Conservation (phyloP, 148 eudicot species). For the Vaccinium vitisidaea region DNA sequence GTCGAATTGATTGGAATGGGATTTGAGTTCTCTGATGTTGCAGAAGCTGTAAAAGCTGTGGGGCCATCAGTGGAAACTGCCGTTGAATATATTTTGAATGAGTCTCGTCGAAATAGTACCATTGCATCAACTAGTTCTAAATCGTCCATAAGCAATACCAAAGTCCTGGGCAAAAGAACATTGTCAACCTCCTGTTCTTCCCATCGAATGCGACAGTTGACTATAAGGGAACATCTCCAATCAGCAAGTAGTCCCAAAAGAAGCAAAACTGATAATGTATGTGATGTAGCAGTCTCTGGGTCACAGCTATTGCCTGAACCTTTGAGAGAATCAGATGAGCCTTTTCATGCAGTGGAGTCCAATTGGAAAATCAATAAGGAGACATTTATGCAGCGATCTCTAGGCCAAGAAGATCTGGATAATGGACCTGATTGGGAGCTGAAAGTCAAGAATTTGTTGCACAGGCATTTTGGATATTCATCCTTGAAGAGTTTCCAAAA, state of each 20-base stretch:
- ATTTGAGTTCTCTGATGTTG: conserved; percentile 40
- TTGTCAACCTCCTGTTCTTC: conserved; percentile 24
- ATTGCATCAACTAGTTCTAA: conserved; percentile 30
- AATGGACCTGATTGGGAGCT: conserved; percentile 56
- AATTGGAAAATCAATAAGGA: conserved; percentile 16
- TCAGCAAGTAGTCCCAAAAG: conserved; percentile 35
- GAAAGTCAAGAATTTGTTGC: conserved; percentile 49
- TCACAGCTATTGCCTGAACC: conserved; percentile 16
- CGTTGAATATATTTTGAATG: conserved; percentile 45
- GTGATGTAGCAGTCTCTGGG: conserved; percentile 24
- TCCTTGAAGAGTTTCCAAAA: conserved; percentile 74
- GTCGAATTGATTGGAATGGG: conserved; percentile 55
- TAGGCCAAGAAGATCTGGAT: conserved; percentile 33
- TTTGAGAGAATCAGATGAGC: conserved; percentile 20
- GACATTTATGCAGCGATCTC: conserved; percentile 15
- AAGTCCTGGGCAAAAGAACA: conserved; percentile 36
- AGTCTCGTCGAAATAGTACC: conserved; percentile 25
- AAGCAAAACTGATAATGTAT: conserved; percentile 23
- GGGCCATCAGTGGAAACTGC: conserved; percentile 53
- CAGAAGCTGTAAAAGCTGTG: conserved; percentile 52
- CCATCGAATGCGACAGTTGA: conserved; percentile 54
- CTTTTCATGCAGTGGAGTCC: conserved; percentile 13
- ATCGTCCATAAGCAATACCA: conserved; percentile 9
- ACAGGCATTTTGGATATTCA: conserved; percentile 68
- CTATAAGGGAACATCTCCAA: conserved; percentile 49